phyloP scores from a whole-genome alignment of 2,329 filamentous ascomycete species.

The Fusarium cyanostomum region DNA sequence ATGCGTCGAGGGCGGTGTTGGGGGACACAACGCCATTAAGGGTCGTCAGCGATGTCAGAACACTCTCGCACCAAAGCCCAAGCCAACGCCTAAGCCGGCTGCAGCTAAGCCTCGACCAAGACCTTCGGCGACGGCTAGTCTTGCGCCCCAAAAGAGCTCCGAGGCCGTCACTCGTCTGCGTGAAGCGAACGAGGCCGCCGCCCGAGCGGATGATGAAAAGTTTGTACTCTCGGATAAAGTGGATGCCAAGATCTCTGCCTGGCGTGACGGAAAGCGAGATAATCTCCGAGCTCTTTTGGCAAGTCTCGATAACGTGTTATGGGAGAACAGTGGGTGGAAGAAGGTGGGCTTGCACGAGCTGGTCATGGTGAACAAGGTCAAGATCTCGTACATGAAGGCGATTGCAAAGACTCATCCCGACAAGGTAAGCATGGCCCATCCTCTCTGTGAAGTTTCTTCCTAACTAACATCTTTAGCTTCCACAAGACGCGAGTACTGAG shows the following conservation, averaged over 20 bases:
- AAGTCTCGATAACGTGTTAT: slow-evolving; percentile 88
- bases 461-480: slow-evolving; percentile 57
- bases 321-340: slow-evolving; percentile 95
- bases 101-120: slow-evolving; percentile 58
- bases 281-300: slow-evolving; percentile 89
- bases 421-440: slow-evolving; percentile 72
- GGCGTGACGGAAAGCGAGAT: slow-evolving; percentile 92
- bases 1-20: slow-evolving; percentile 85
- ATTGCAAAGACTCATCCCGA: slow-evolving; percentile 99
- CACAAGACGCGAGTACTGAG: slow-evolving; percentile 72
- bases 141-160: slow-evolving; percentile 61
- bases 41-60: slow-evolving; percentile 91
- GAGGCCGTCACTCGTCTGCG: slow-evolving; percentile 86
- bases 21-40: slow-evolving; percentile 84
- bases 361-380: slow-evolving; percentile 92
- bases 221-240: slow-evolving; percentile 88
- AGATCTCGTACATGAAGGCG: slow-evolving; percentile 98
- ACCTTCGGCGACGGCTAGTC: slow-evolving; percentile 53
- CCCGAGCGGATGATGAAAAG: slow-evolving; percentile 89
- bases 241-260: slow-evolving; percentile 78
- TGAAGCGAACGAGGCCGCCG: slow-evolving; percentile 84
- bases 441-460: neutral
- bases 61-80: slow-evolving; percentile 77
- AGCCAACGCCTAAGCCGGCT: slow-evolving; percentile 55
- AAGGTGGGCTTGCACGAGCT: slow-evolving; percentile 94